Evolutionary conservation across 306 rosid genomes (phyloP).

Genomic region (Trifolium repens): DNA sequence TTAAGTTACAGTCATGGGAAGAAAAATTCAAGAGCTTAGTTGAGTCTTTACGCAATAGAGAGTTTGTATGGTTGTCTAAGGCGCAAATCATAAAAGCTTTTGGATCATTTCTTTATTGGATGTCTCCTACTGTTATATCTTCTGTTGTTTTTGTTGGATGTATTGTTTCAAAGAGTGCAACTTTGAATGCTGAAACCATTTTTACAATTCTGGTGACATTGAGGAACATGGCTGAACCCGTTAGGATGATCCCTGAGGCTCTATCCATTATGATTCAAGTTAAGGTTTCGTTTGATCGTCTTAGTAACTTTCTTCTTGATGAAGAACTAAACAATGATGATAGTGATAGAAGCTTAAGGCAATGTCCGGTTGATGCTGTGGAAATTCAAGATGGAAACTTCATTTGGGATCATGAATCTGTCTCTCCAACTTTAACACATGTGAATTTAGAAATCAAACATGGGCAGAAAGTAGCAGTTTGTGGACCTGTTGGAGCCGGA

Average conservation of each 20-base stretch:
- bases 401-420: conserved; percentile 66
- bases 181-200: conserved; percentile 76
- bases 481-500: conserved; percentile 87
- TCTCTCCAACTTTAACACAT: conserved; percentile 53
- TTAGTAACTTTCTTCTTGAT: conserved; percentile 64
- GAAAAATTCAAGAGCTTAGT: conserved; percentile 61
- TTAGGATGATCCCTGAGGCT: conserved; percentile 74
- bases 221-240: conserved; percentile 73
- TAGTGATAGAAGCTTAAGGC: conserved; percentile 30
- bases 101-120: conserved; percentile 63
- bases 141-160: conserved; percentile 65
- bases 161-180: conserved; percentile 55
- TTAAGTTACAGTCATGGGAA: conserved; percentile 86
- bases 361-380: conserved; percentile 42
- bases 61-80: conserved; percentile 70
- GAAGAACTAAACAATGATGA: conserved; percentile 56
- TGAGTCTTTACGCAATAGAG: conserved; percentile 54
- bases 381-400: conserved; percentile 57
- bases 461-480: conserved; percentile 75
- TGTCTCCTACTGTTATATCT: conserved; percentile 73
- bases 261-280: conserved; percentile 74
- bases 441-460: conserved; percentile 53
- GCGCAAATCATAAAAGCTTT: conserved; percentile 49
- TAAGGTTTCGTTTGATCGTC: conserved; percentile 73
- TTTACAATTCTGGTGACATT: conserved; percentile 72